A percentile compares a stretch with the other conserved stretches of the same genome.
Conservation (phyloP, 2,329 filamentous ascomycete species). For the Botryosphaeria agaves region DNA sequence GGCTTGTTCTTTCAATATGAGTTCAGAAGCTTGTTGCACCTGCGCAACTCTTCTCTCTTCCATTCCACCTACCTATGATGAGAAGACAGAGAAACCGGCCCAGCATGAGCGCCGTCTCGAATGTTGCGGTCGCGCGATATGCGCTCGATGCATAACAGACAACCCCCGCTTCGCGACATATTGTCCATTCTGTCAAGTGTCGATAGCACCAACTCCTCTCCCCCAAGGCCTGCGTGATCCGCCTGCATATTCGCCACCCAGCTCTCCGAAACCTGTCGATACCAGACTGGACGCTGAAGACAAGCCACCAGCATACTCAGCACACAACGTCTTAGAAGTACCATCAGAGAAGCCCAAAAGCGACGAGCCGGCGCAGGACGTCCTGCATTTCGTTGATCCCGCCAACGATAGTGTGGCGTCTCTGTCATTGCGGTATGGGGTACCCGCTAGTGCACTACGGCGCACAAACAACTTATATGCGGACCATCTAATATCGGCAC, state of each 20-base stretch:
- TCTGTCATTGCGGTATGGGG: slow-evolving; percentile 52
- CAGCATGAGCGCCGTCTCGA: slow-evolving; percentile 42
- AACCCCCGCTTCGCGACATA: slow-evolving; percentile 51
- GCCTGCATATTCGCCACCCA: slow-evolving; percentile 41
- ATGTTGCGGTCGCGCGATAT: slow-evolving; percentile 57
- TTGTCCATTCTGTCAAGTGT: slow-evolving; percentile 64
- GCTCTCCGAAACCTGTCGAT: slow-evolving; percentile 10
- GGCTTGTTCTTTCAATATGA: slow-evolving; percentile 5
- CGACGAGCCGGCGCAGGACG: slow-evolving; percentile 36
- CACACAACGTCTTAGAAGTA: slow-evolving; percentile 12
- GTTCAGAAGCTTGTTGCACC: slow-evolving; percentile 44
- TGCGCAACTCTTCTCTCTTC: slow-evolving; percentile 46
- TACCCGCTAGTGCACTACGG: slow-evolving; percentile 46
- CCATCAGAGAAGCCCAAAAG: slow-evolving; percentile 15
- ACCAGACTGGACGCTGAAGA: slow-evolving; percentile 10
- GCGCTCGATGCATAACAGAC: slow-evolving; percentile 49
- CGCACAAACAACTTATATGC: slow-evolving; percentile 51
- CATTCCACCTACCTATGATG: slow-evolving; percentile 32
- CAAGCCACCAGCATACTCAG: slow-evolving; percentile 27
- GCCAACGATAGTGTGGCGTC: slow-evolving; percentile 49
- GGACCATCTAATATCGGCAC: slow-evolving; percentile 52
- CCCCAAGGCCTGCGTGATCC: slow-evolving; percentile 50
- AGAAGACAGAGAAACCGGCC: slow-evolving; percentile 42
- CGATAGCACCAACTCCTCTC: slow-evolving; percentile 39
- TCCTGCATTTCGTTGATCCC: slow-evolving; percentile 58